A percentile compares a stretch with the other conserved stretches of the same genome.
These are phyloP conservation scores for Penicillium bovifimosum DNA, from an alignment of 495 filamentous ascomycete genomes.

Conservation along the genomic window DNA sequence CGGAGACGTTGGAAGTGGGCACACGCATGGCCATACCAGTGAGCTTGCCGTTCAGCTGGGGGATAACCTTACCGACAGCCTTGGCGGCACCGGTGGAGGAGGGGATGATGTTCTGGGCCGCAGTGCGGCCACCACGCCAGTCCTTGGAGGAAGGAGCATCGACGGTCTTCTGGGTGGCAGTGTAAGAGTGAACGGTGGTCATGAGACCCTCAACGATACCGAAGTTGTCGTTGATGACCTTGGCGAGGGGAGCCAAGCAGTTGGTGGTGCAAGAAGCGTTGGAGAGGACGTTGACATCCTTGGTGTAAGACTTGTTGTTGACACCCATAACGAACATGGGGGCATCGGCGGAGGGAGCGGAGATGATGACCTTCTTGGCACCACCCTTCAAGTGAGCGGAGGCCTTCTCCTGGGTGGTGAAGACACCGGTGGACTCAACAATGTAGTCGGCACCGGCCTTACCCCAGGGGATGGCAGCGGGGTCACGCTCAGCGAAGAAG, in stretches of 20 bases:
- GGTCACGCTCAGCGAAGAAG: slow-evolving; percentile 94
- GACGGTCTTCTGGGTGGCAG: slow-evolving; percentile 98
- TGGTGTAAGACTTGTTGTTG: slow-evolving; percentile 89
- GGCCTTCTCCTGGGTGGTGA: slow-evolving; percentile 98
- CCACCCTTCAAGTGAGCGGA: slow-evolving; percentile 94
- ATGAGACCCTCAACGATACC: slow-evolving; percentile 97
- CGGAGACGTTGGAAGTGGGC: slow-evolving; percentile 96
- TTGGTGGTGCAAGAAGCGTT: slow-evolving; percentile 99
- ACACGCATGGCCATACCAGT: slow-evolving; percentile 99
- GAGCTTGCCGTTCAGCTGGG: slow-evolving; percentile 95
- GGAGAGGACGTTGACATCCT: slow-evolving; percentile 85
- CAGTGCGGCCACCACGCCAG: slow-evolving; percentile 97
- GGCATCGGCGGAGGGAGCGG: slow-evolving; percentile 95
- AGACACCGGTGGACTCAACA: slow-evolving; percentile 98
- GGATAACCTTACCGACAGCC: slow-evolving; percentile 99
- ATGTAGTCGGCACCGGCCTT: slow-evolving; percentile 89
- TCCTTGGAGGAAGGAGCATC: slow-evolving; percentile 97
- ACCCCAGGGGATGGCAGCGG: slow-evolving; percentile 83
- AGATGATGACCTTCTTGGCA: slow-evolving; percentile 99
- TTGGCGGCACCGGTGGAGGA: slow-evolving; percentile 99
- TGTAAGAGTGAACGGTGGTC: slow-evolving; percentile 99
- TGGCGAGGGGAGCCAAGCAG: slow-evolving; percentile 97
- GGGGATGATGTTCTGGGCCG: slow-evolving; percentile 99
- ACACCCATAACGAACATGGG: slow-evolving; percentile 99
- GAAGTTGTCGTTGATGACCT: slow-evolving; percentile 98